Conservation (phyloP, 139 green algal genomes). For the Tetraselmis chui region DNA sequence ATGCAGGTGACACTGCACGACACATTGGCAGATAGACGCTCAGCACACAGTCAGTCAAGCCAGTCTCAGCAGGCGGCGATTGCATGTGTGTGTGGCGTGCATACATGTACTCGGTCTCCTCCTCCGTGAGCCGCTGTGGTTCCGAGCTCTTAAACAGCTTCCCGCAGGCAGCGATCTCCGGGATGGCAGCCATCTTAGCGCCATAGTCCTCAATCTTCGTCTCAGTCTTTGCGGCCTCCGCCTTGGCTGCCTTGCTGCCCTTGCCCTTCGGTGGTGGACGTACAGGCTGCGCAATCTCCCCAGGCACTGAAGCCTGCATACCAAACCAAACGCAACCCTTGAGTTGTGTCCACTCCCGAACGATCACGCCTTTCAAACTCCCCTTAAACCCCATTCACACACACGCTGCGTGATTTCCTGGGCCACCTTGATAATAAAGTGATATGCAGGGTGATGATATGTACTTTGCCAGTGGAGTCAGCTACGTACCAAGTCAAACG, state of each 20-base stretch:
- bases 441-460: too few relatives aligned
- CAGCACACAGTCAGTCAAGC: too few relatives aligned
- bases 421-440: too few relatives aligned
- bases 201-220: conserved; percentile 32
- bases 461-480: too few relatives aligned
- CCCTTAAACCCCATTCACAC: too few relatives aligned
- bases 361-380: too few relatives aligned
- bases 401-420: too few relatives aligned
- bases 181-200: conserved; percentile 52
- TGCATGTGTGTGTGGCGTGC: background rate
- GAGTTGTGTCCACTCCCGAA: too few relatives aligned
- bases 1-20: conserved; percentile 57
- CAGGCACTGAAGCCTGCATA: conserved; percentile 19
- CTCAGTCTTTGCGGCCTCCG: conserved; percentile 20
- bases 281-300: background rate
- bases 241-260: background rate
- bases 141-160: conserved; percentile 83
- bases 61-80: too few relatives aligned
- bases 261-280: conserved; percentile 6
- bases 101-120: conserved; percentile 83
- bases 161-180: conserved; percentile 70
- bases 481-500: conserved; percentile 71
- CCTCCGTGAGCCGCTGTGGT: conserved; percentile 76
- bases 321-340: too few relatives aligned
- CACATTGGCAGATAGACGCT: too few relatives aligned